phyloP scores from a whole-genome alignment of 257 asterid species.

The Mentha longifolia region DNA sequence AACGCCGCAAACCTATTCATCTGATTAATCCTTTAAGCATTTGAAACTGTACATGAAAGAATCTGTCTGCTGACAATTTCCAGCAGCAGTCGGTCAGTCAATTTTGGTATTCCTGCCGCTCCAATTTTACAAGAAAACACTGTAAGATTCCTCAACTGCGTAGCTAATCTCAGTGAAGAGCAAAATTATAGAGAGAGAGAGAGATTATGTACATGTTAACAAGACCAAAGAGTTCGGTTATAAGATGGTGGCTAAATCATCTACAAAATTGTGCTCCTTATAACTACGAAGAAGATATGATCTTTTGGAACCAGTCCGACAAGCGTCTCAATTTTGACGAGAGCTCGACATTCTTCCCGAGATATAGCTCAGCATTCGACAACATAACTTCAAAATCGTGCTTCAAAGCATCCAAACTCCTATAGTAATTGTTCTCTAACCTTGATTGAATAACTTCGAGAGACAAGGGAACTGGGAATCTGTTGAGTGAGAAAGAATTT shows the following conservation, averaged over 20 bases:
- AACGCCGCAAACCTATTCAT: conserved; percentile 24
- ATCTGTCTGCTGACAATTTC: conserved; percentile 36
- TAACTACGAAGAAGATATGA: conserved; percentile 52
- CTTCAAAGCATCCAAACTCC: conserved; percentile 79
- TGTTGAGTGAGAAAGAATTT: conserved; percentile 38
- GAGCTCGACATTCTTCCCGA: conserved; percentile 65
- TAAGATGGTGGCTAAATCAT: conserved; percentile 37
- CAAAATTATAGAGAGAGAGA: conserved; percentile 14
- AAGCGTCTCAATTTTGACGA: conserved; percentile 60
- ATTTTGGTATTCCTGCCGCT: conserved; percentile 34
- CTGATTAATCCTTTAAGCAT: neutral
- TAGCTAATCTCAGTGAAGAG: conserved; percentile 31
- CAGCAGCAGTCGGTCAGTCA: conserved; percentile 34
- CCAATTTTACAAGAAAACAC: conserved; percentile 29
- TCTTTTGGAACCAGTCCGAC: conserved; percentile 74
- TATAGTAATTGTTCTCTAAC: conserved; percentile 80
- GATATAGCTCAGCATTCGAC: conserved; percentile 61
- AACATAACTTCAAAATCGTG: conserved; percentile 81
- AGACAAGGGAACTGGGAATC: conserved; percentile 91
- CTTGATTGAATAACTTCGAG: conserved; percentile 72
- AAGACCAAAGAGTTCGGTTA: conserved; percentile 25
- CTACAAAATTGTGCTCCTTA: conserved; percentile 70
- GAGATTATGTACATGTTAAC: conserved; percentile 37
- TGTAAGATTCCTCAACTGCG: conserved; percentile 28
- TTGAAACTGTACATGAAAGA: conserved; percentile 44